These are phyloP conservation scores for Diospyros lotus DNA, from an alignment of 148 eudicot species.

Conservation along the genomic window DNA sequence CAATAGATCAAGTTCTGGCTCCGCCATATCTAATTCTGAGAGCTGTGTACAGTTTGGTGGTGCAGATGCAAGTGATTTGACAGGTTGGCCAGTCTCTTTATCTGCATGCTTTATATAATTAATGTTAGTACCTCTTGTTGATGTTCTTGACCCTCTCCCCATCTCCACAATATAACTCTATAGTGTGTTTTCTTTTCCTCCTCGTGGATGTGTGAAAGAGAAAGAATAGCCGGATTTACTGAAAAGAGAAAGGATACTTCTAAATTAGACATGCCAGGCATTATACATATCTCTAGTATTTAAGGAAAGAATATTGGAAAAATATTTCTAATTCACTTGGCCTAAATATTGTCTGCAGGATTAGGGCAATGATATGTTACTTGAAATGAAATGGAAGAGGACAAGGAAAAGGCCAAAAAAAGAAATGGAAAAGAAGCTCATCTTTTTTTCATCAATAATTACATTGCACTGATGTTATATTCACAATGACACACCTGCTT, in stretches of 20 bases:
- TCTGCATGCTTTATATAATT: conserved; percentile 16
- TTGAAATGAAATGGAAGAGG: too few species aligned
- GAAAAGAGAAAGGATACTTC: not conserved
- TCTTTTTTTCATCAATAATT: not conserved
- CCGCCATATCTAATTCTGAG: conserved; percentile 84
- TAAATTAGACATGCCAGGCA: not conserved
- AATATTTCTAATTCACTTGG: not conserved
- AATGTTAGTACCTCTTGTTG: not conserved
- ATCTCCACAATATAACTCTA: too few species aligned
- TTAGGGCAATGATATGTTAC: not conserved
- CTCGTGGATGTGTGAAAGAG: not conserved
- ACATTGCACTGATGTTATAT: not conserved
- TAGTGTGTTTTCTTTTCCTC: too few species aligned
- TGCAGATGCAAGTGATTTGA: conserved; percentile 85
- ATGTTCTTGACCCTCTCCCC: too few species aligned
- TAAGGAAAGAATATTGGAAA: not conserved
- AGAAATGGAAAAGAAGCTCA: not conserved
- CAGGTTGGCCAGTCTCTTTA: conserved; percentile 44
- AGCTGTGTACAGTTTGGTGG: conserved; percentile 78
- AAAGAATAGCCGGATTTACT: not conserved
- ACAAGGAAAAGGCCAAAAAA: not conserved
- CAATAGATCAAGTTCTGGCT: conserved; percentile 95
- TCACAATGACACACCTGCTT: not conserved
- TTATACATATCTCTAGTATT: not conserved
- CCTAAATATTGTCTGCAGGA: not conserved